phyloP scores from a whole-genome alignment of 768 basidiomycete genomes.

The Naganishia kalamii region DNA sequence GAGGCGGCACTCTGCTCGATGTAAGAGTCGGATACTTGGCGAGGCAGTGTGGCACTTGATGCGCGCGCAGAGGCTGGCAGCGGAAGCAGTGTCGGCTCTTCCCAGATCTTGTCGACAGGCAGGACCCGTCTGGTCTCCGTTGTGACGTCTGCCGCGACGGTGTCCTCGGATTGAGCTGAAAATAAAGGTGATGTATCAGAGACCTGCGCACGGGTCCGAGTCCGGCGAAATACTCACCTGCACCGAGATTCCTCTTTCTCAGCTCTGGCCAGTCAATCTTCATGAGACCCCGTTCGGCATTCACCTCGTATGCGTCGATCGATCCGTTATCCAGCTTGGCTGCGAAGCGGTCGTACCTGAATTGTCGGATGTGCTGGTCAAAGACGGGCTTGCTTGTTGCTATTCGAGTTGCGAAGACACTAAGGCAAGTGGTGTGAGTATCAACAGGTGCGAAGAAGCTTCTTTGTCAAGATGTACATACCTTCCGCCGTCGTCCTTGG shows the following conservation, averaged over 20 bases:
- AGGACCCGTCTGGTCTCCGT: not conserved
- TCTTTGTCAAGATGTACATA: not conserved
- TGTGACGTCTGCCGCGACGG: not conserved
- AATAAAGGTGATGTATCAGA: not conserved
- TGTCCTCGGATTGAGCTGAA: constrained; percentile 19
- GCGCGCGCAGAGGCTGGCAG: constrained; percentile 24
- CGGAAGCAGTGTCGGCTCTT: constrained; percentile 8
- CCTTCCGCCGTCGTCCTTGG: constrained; percentile 13
- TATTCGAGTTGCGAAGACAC: constrained; percentile 38
- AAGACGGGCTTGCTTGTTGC: constrained; percentile 33
- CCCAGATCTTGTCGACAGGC: constrained; percentile 13
- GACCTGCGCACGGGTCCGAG: too few species aligned
- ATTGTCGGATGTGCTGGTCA: constrained; percentile 27
- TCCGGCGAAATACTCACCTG: not conserved
- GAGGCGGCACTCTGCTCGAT: constrained; percentile 21
- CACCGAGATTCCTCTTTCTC: constrained; percentile 10
- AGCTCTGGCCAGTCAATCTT: constrained; percentile 34
- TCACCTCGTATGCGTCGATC: constrained; percentile 14
- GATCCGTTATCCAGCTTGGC: constrained; percentile 30
- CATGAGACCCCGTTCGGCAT: constrained; percentile 26
- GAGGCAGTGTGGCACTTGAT: constrained; percentile 11
- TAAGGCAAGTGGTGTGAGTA: not conserved
- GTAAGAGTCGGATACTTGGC: constrained; percentile 26
- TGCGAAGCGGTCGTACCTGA: constrained; percentile 36
- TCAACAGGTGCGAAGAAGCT: not conserved